Percentiles rank a stretch among this genome's conserved stretches.
Evolutionary conservation across 163 green algal species (phyloP).

Genomic region (Scenedesmus sp.): DNA sequence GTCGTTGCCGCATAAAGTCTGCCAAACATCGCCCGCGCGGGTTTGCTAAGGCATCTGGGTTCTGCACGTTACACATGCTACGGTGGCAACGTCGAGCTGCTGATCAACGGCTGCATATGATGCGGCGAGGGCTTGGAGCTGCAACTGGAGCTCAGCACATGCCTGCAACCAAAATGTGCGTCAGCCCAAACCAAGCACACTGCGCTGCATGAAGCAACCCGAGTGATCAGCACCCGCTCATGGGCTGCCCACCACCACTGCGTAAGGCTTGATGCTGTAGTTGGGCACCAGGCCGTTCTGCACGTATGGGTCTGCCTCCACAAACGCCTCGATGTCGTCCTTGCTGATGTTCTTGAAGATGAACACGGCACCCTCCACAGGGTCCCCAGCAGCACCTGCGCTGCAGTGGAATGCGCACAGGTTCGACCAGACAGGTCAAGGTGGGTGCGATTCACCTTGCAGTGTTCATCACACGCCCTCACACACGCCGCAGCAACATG

Average conservation of each 20-base stretch:
- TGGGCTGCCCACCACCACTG: conserved; percentile 61
- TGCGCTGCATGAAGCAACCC: background rate
- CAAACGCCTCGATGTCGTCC: conserved; percentile 87
- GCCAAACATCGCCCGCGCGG: too few relatives aligned
- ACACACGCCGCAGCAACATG: too few relatives aligned
- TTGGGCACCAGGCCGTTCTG: conserved; percentile 78
- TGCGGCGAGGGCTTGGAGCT: too few relatives aligned
- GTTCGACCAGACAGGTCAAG: too few relatives aligned
- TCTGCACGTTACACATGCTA: too few relatives aligned
- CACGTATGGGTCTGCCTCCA: conserved; percentile 82
- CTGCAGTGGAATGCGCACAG: background rate
- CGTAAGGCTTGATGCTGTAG: conserved; percentile 71
- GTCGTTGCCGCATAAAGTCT: too few relatives aligned
- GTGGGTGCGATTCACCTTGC: too few relatives aligned
- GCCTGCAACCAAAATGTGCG: background rate
- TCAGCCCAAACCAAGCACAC: background rate
- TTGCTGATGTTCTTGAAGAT: conserved; percentile 75
- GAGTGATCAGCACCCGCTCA: background rate
- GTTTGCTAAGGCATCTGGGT: too few relatives aligned
- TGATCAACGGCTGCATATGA: too few relatives aligned
- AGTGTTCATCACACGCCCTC: too few relatives aligned
- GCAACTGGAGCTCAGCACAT: too few relatives aligned
- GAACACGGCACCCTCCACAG: conserved; percentile 85
- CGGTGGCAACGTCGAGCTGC: too few relatives aligned
- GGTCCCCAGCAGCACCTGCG: conserved; percentile 77